Evolutionary conservation across 2,329 filamentous ascomycete species (phyloP).

Genomic region (Penicillium sp.): DNA sequence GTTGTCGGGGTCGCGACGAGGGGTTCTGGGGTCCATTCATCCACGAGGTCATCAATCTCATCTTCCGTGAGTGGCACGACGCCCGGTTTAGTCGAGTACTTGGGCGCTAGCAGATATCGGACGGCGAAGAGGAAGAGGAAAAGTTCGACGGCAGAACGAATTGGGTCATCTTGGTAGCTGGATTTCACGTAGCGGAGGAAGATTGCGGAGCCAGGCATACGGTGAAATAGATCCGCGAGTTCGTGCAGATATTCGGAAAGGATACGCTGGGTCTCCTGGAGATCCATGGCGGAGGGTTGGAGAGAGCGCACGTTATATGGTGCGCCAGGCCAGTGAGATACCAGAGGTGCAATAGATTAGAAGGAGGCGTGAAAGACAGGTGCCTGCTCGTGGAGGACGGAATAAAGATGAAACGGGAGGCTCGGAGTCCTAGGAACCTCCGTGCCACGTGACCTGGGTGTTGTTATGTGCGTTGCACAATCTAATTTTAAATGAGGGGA

Average conservation of each 20-base stretch:
- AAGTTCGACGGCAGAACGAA: constrained; percentile 89
- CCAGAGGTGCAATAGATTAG: too few species aligned
- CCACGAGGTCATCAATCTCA: constrained; percentile 95
- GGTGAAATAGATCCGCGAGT: constrained; percentile 71
- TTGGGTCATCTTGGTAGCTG: constrained; percentile 95
- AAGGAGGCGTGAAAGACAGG: neutral
- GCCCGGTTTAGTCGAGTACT: constrained; percentile 89
- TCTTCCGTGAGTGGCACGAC: constrained; percentile 88
- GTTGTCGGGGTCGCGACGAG: constrained; percentile 72
- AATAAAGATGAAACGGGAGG: neutral
- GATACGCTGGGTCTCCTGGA: constrained; percentile 56
- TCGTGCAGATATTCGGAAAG: constrained; percentile 56
- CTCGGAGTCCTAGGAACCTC: constrained; percentile 2
- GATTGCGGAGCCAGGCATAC: constrained; percentile 89
- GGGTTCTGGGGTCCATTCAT: constrained; percentile 94
- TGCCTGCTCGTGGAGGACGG: neutral
- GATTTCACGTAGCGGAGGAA: constrained; percentile 93
- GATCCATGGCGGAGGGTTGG: constrained; percentile 49
- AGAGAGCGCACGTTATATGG: constrained; percentile 12
- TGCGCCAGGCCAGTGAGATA: neutral
- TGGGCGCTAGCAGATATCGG: constrained; percentile 84
- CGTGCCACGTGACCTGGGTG: constrained; percentile 1
- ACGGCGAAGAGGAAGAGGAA: constrained; percentile 94
- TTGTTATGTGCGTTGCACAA: neutral
- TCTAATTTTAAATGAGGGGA: neutral